Base-by-base conservation (phyloP, 2,329 filamentous ascomycete genomes). In the Fusarium sp. region DNA sequence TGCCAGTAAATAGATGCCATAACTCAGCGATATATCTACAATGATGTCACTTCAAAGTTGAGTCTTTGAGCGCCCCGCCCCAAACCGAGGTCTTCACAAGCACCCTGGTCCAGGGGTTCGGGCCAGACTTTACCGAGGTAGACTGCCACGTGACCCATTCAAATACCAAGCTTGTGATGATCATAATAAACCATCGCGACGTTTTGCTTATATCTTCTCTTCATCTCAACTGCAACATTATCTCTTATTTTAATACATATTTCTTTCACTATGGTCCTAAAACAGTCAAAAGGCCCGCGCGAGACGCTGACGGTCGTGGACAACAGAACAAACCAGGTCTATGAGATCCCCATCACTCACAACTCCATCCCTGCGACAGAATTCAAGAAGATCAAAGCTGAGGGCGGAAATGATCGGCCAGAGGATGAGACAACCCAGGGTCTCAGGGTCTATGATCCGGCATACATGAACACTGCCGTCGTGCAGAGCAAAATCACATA, bases 391-490 rank as follows among this genome's bases (percentile, higher is more conserved):
- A 84, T 85, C 72, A 81, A 79, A 68, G 78, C 80, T 5, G 46
- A 67, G 26, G 28, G 73, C 17, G 65, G 72, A 12, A 67, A 76
- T 49, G 79, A 79, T 66, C 78, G 80, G 19, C 70, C 77, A 11
- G 81, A 83, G 54, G 79, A 83, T 71, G 82, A 83, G 75, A 82
- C 80, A 4, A 77, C 76, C 11, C 82, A 84, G 67, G 83, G 83
- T 12, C 79, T 85, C n/a, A 74, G 82, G 21, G 77, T 85, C 34
- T 84, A 78, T 54, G 83, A 85, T 73, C 82, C 83, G n/a, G 83
- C 80, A 4, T 85, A 83, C 75, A 82, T 84, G 79, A 85, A 85
- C 77, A 85, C 83, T 3, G 82, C 83, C 19, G 83, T 83, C 3
- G 79, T 84, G 20, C 75, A 82, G 75, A 82, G 80, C 69, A 78